Percentiles rank a stretch among this genome's conserved stretches.
Conservation (phyloP, 176 grass and related monocot genomes). For the Oryza officinalis region DNA sequence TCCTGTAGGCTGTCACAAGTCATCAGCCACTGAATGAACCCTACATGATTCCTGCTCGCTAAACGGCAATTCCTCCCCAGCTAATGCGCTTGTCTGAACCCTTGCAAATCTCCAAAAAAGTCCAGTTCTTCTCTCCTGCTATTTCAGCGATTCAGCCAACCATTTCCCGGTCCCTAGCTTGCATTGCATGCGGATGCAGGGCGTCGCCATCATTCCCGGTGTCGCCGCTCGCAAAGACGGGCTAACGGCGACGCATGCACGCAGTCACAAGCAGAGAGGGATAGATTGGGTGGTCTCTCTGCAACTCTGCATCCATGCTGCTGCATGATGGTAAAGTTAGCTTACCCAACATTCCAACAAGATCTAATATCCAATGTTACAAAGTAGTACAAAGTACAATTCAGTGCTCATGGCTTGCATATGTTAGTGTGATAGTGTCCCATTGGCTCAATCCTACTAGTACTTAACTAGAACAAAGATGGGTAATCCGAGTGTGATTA, state of each 20-base stretch:
- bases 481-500: background rate
- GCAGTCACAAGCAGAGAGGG: background rate
- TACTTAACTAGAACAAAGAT: background rate
- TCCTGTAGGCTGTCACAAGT: background rate
- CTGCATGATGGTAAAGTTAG: constrained; percentile 10
- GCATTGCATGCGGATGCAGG: constrained; percentile 17
- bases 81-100: constrained; percentile 16
- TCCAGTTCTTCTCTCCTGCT: background rate
- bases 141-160: background rate
- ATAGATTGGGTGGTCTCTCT: background rate
- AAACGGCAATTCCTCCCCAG: constrained; percentile 34
- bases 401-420: background rate
- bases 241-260: background rate
- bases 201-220: constrained; percentile 22
- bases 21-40: background rate
- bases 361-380: background rate
- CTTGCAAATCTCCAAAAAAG: background rate
- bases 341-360: constrained; percentile 9
- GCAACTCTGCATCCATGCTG: background rate
- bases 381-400: background rate
- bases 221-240: constrained; percentile 6
- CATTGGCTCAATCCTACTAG: background rate
- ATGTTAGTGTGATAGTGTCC: background rate
- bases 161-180: background rate
- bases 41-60: constrained; percentile 6